Base-by-base conservation (phyloP, 768 basidiomycete species). In the Macrolepiota dolichaula region DNA sequence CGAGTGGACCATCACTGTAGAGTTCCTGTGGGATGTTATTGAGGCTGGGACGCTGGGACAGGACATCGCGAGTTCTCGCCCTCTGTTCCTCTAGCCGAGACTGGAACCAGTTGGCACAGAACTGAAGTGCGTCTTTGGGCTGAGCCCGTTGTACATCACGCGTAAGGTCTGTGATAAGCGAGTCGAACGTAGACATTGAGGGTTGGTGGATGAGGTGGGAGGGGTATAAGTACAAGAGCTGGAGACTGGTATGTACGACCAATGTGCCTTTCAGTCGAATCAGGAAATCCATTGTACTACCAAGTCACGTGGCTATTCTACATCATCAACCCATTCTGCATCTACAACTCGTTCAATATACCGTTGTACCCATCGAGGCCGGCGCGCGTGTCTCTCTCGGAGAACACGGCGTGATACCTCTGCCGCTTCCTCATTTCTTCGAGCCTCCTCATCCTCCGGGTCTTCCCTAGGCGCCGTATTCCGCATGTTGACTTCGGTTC, bases 41-140 rank as follows among this genome's bases (percentile, higher is more conserved):
- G 9, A 85, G 80, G 58, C 76, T 73, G 42, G 79, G 73, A 52
- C 83, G 82, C 53, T 80, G 83, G 1, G 83, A 72, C 27, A 89
- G 80, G 36, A 82, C 72, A 76, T 91, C 86, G 65, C 92, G 82
- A 24, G 83, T 85, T 64, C 88, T 83, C 47, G 84, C 81, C 59
- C 94, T 82, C 69, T 96, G 94, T 69, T 94, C 91, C 65, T 94
- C 90, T 53, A 96, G 80, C 58, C 92, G 85, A 63, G 83, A 81
- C 71, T 95, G 91, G 75, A 98, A 98, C 95, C 95, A 98, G 68
- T 88, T 94, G 51, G 96, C 87, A 68, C 90, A 92, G 74, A 90
- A 94, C 74, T 98, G 96, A 50, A 97, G 87, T 3, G 89, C 85
- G 70, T 98, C 96, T 67, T 85, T 87, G 22, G 96, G 95, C 72